Evolutionary conservation across 2,329 filamentous ascomycete species (phyloP), one percentile per base, ranked within the genome.

Genomic region (Scorias spongiosa): DNA sequence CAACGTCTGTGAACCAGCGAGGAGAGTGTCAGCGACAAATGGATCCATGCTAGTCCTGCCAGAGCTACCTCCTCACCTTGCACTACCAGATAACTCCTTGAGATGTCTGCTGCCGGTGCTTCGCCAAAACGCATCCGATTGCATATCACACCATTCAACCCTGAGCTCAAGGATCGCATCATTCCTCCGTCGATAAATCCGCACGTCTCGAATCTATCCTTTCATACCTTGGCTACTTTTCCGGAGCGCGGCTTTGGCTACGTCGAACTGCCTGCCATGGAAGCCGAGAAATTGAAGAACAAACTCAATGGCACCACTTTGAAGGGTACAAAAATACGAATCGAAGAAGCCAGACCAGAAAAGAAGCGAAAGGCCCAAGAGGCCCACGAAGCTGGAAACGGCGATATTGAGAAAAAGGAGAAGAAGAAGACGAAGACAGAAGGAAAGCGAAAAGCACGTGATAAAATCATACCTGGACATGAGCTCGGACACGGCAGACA

Each of bases 161-260:
- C 81, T 34, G 76, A 81, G 7, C 74, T 96, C 14, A 69, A 91
- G 45, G 72, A 75, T 44, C 70, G 81, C 41, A 75, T 93, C 47
- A 63, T 98, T 40, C 78, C 84, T 17, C 69, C 80, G 1, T 74
- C 80, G 1, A 58, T 84, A 11, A 74, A 78, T 30, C 70, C 77
- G 11, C 68, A 69, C 39, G 85, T 84, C 15, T 77, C 78, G 48
- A 84, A 87, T 58, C 75, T 95, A 42, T 94, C 88, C n/a, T 95
- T 81, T 65, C 89, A 96, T 63, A 70, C 71, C 5, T 66, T 95
- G 51, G 76, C 86, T 57, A 88, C 88, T 1, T 94, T 93, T 50
- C 89, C 89, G 11, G 91, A 98, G 51, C 82, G 78, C 59, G 80
- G 76, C 43, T 98, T 86, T 76, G 91, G 89, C 44, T 98, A 84